Evolutionary conservation across 169 alveolate species (phyloP).

Genomic region (Miamiensis avidus): DNA sequence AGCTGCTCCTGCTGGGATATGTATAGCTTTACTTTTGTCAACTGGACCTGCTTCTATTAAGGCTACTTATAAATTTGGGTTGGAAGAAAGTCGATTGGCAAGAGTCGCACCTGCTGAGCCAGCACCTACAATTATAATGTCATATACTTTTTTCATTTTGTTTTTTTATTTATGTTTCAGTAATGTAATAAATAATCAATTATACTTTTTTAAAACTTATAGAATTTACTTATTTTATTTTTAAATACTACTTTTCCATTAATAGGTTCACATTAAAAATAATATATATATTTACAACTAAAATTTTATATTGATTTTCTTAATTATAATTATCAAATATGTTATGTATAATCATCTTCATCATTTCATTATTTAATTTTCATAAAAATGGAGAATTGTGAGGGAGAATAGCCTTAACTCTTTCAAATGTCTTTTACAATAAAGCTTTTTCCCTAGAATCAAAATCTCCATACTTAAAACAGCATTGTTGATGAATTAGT

Average conservation of each 20-base stretch:
- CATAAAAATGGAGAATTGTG: not conserved
- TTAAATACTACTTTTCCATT: too few species aligned
- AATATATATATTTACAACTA: too few species aligned
- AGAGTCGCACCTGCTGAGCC: conserved; percentile 52
- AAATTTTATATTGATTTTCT: too few species aligned
- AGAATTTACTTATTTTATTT: too few species aligned
- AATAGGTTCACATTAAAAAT: too few species aligned
- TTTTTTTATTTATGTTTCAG: too few species aligned
- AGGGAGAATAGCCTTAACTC: not conserved
- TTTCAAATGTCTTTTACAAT: not conserved
- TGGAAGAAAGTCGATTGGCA: conserved; percentile 47
- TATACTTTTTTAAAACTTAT: too few species aligned
- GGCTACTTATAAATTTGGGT: conserved; percentile 18
- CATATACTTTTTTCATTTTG: not conserved
- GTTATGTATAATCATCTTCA: too few species aligned
- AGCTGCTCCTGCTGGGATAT: conserved; percentile 12
- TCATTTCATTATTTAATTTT: too few species aligned
- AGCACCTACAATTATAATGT: conserved; percentile 42
- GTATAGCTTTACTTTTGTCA: conserved; percentile 26
- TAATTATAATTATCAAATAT: too few species aligned
- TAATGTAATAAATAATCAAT: too few species aligned
- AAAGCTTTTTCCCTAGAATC: not conserved
- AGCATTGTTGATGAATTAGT: not conserved
- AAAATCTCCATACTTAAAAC: not conserved
- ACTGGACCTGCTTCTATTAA: conserved; percentile 43